Evolutionary conservation across 1,284 basidiomycete species (phyloP), one percentile per base, ranked within the genome.

Genomic region (Malassezia psittaci): DNA sequence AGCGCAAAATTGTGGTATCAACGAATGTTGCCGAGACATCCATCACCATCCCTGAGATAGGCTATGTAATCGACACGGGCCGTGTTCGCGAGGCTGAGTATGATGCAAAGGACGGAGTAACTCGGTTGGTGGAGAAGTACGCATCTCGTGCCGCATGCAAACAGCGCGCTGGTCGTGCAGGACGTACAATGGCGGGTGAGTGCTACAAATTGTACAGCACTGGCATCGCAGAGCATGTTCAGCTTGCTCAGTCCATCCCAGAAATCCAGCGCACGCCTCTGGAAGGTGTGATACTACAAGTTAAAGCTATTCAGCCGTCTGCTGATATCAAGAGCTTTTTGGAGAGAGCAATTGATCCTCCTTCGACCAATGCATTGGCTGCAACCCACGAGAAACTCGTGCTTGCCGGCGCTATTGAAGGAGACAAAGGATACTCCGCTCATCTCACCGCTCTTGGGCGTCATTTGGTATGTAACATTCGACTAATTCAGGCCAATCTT

Each of bases 191-290:
- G 13, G 59, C 62, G 9, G 68, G 67, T 46, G 64, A 63, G 38
- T 66, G 65, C 50, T 67, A 62, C 59, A 61, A 90, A 74, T 78
- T 94, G 3, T 94, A 86, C 74, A 88, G 86, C 0, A 79, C 77
- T 3, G 76, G 82, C 52, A 82, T 81, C 54, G 86, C 87, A 65
- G 89, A 86, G 75, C 84, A 65, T 50, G 11, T 41, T 12, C 55
- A 52, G 34, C 21, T 19, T 1, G 42, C 55, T 4, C 48, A 57
- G 44, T 40, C 55, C 10, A 61, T 66, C 1, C 90, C 90, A 1
- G 90, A 96, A 76, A 94, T 96, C 55, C 79, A 86, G 49, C 81
- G 90, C n/a, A 85, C 88, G 15, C 88, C 90, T 2, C 77, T 96
- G 34, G 90, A 94, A 72, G 85, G 81, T 41, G 79, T 94, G 18